phyloP scores from a whole-genome alignment of 441 rosid species.

The Macaranga tanarius region DNA sequence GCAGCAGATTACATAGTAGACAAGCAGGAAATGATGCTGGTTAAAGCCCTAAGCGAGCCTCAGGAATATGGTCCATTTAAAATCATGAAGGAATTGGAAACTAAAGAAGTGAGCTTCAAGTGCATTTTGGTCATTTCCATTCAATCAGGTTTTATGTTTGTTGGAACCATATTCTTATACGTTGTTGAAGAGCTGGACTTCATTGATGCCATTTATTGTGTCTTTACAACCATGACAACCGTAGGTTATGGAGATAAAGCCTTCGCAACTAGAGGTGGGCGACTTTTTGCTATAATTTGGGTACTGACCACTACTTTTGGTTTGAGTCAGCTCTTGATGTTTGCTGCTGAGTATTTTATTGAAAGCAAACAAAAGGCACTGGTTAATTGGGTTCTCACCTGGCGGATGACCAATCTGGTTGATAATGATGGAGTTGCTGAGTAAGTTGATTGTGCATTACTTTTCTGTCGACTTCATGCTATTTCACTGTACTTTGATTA shows the following conservation, averaged over 20 bases:
- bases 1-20: conserved; percentile 70
- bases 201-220: conserved; percentile 61
- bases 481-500: neutral
- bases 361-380: conserved; percentile 52
- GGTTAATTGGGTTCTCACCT: conserved; percentile 56
- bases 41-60: conserved; percentile 44
- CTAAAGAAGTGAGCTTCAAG: conserved; percentile 44
- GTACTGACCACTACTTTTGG: conserved; percentile 51
- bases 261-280: conserved; percentile 48
- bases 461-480: too few species aligned
- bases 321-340: conserved; percentile 57
- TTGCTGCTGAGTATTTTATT: conserved; percentile 51
- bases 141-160: conserved; percentile 37
- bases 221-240: conserved; percentile 63
- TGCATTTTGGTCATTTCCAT: conserved; percentile 35
- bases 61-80: conserved; percentile 40
- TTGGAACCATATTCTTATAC: conserved; percentile 46
- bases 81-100: conserved; percentile 39
- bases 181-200: conserved; percentile 39
- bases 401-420: conserved; percentile 43
- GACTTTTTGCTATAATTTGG: conserved; percentile 57
- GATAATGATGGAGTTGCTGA: conserved; percentile 55
- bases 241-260: conserved; percentile 70
- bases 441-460: conserved; percentile 35
- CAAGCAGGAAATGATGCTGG: conserved; percentile 67